Conservation (phyloP, 257 asterid species). For the Datura wrightii region DNA sequence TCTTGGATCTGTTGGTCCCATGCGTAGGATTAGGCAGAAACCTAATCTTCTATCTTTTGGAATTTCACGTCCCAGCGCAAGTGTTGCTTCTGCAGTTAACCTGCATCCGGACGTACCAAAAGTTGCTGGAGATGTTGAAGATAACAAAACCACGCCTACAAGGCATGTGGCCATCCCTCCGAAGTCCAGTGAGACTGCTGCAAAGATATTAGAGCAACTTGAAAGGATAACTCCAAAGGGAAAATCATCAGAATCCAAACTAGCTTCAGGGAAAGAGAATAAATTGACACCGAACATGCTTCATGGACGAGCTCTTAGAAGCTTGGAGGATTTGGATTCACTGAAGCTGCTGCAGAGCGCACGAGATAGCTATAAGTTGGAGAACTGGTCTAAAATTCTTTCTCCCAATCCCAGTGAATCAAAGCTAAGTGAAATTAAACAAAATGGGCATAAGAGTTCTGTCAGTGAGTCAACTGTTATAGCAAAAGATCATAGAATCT, state of each 20-base stretch:
- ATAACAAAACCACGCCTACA: conserved; percentile 52
- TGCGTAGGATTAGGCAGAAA: conserved; percentile 83
- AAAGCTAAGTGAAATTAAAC: conserved; percentile 44
- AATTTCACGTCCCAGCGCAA: conserved; percentile 39
- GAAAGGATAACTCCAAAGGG: conserved; percentile 74
- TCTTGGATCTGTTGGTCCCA: conserved; percentile 72
- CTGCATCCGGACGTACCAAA: conserved; percentile 48
- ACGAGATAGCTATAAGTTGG: conserved; percentile 50
- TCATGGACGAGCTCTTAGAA: conserved; percentile 64
- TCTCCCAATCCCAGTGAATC: conserved; percentile 42
- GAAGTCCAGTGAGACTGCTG: conserved; percentile 75
- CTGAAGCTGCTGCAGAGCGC: conserved; percentile 51
- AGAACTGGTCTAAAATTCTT: conserved; percentile 40
- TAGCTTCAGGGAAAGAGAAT: conserved; percentile 47
- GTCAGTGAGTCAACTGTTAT: conserved; percentile 35
- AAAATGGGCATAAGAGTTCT: conserved; percentile 40
- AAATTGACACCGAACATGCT: conserved; percentile 60
- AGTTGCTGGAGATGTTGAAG: conserved; percentile 48
- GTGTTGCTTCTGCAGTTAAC: conserved; percentile 50
- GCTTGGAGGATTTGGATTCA: conserved; percentile 63
- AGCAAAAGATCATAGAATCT: conserved; percentile 34
- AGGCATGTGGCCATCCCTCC: conserved; percentile 64
- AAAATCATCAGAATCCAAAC: conserved; percentile 65
- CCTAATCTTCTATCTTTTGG: conserved; percentile 52
- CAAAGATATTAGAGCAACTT: conserved; percentile 82